phyloP scores from a whole-genome alignment of 441 rosid species.

The Populus hybrid region DNA sequence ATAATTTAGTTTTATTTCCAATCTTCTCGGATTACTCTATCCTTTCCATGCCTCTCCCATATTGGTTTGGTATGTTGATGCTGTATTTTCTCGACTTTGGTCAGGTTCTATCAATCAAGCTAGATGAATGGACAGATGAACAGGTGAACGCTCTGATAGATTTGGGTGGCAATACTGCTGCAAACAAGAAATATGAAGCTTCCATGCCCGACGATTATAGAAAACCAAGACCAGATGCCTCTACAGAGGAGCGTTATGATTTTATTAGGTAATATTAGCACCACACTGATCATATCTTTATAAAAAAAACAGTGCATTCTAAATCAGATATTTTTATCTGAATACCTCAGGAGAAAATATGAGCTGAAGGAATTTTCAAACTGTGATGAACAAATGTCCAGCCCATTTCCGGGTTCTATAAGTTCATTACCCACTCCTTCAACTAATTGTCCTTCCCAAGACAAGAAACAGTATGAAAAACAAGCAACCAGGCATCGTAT shows the following conservation, averaged over 20 bases:
- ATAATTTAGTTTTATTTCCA: no score
- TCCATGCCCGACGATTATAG: constrained; percentile 49
- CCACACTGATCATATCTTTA: constrained; percentile 2
- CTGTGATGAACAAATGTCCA: constrained; percentile 32
- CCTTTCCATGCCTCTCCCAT: background rate
- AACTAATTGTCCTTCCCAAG: constrained; percentile 31
- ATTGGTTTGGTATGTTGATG: constrained; percentile 11
- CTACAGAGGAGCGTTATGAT: constrained; percentile 70
- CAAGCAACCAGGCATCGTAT: constrained; percentile 61
- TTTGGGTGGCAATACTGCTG: constrained; percentile 73
- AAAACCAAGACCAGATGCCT: constrained; percentile 81
- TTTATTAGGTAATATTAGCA: constrained; percentile 59
- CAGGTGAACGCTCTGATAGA: constrained; percentile 63
- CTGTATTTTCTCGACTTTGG: constrained; percentile 16
- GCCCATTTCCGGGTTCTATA: constrained; percentile 38
- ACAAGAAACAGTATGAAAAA: constrained; percentile 47
- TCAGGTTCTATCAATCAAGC: constrained; percentile 87
- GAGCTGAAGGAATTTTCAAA: constrained; percentile 63
- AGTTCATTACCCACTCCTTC: constrained; percentile 40
- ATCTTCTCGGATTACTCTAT: background rate
- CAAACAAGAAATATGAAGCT: constrained; percentile 79
- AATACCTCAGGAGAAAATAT: constrained; percentile 69
- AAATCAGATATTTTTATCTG: constrained; percentile 20
- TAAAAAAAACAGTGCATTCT: constrained; percentile 11
- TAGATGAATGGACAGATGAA: constrained; percentile 97